Conservation (phyloP, 805 yeast genomes). For the Saccharomycopsis sp. region DNA sequence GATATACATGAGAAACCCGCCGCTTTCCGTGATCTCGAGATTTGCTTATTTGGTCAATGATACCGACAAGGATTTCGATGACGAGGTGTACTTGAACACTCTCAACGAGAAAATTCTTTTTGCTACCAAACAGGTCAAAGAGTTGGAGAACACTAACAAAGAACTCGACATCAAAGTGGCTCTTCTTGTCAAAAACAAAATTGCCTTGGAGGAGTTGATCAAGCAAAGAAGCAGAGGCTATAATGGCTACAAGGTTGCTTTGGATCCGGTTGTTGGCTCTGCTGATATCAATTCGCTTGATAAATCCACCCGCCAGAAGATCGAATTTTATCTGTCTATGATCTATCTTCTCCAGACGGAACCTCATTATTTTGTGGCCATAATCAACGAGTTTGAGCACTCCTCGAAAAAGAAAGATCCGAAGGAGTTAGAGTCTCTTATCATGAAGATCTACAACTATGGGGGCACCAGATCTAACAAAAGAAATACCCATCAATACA, state of each 20-base stretch:
- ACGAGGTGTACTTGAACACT: constrained; percentile 62
- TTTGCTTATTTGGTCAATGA: constrained; percentile 73
- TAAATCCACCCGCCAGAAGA: constrained; percentile 36
- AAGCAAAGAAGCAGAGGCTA: constrained; percentile 33
- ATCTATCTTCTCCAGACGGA: constrained; percentile 82
- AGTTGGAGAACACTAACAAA: constrained; percentile 65
- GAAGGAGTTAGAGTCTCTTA: constrained; percentile 29
- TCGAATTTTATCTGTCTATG: constrained; percentile 67
- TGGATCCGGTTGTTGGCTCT: constrained; percentile 13
- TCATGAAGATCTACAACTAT: constrained; percentile 30
- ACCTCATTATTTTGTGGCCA: constrained; percentile 58
- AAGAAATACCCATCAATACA: neutral
- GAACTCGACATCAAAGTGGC: constrained; percentile 74
- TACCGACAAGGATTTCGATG: constrained; percentile 68
- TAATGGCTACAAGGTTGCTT: constrained; percentile 16
- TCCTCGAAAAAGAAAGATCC: constrained; percentile 26
- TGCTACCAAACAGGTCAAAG: constrained; percentile 61
- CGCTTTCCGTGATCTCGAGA: constrained; percentile 64
- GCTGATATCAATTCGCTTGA: constrained; percentile 27
- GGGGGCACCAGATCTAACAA: constrained; percentile 19
- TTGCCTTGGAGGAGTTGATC: constrained; percentile 64
- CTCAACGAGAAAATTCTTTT: constrained; percentile 62
- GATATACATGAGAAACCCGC: constrained; percentile 66
- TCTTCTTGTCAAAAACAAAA: constrained; percentile 69
- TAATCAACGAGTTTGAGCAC: constrained; percentile 25